Conservation (phyloP, 345 rosid genomes). For the Brassica rapa region DNA sequence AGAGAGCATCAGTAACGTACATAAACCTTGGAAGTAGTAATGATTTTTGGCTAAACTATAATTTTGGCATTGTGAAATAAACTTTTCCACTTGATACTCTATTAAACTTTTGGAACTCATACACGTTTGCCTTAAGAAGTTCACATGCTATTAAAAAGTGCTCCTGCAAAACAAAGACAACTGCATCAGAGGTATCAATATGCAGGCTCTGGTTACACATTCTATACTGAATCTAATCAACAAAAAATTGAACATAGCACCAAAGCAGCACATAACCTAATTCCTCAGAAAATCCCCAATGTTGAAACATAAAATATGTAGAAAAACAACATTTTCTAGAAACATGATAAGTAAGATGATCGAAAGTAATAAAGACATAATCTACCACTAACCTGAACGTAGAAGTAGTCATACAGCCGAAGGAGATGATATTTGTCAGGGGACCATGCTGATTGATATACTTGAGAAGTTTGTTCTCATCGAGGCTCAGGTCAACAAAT, state of each 20-base stretch:
- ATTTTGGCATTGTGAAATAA: slow-evolving; percentile 96
- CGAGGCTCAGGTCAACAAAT: slow-evolving; percentile 98
- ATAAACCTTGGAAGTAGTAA: slow-evolving; percentile 24
- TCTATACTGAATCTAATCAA: too few relatives aligned
- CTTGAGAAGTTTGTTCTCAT: slow-evolving; percentile 96
- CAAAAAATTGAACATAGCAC: too few relatives aligned
- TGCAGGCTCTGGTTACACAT: too few relatives aligned
- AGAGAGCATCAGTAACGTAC: slow-evolving; percentile 20
- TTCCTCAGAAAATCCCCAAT: too few relatives aligned
- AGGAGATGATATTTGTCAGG: slow-evolving; percentile 87
- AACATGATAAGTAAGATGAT: too few relatives aligned
- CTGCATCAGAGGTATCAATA: too few relatives aligned
- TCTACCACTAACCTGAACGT: slow-evolving; percentile 50
- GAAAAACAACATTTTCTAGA: neutral
- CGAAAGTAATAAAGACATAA: too few relatives aligned
- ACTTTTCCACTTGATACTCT: slow-evolving; percentile 97
- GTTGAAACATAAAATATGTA: too few relatives aligned
- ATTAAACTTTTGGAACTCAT: slow-evolving; percentile 95
- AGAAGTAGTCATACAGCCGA: slow-evolving; percentile 89
- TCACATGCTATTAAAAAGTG: slow-evolving; percentile 92
- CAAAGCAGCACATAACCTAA: too few relatives aligned
- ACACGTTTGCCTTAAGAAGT: slow-evolving; percentile 93
- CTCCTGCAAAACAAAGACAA: slow-evolving; percentile 27
- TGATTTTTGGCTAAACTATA: slow-evolving; percentile 59
- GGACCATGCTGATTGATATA: slow-evolving; percentile 96